Evolutionary conservation across 2,329 filamentous ascomycete genomes (phyloP), one percentile per base, ranked within the genome.

Genomic region (Ophiostoma ips): DNA sequence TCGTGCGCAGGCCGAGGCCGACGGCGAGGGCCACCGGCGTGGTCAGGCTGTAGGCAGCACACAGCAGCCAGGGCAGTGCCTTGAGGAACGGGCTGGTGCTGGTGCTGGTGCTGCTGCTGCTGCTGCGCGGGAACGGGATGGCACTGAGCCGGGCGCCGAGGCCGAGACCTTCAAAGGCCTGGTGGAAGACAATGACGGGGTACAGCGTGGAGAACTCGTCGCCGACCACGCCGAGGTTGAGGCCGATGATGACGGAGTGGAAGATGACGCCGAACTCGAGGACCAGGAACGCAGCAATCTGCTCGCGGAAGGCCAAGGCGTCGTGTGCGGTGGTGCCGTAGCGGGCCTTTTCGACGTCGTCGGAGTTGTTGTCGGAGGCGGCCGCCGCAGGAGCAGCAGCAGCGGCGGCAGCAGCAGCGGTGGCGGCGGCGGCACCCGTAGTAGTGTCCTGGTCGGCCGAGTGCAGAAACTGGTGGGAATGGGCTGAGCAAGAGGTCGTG

Each of bases 251-350:
- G 62, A 95, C 75, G 55, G 84, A 90, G 70, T 95, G 89, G 68
- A 96, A 95, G 62, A 96, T 81, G 61, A 96, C 85, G 53, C 90
- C 90, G 57, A 95, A 95, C 61, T 95, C 90, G 57, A 96, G 83
- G 60, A 95, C 89, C 68, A 94, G 87, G 59, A 95, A 69, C 0
- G 68, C 68, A 3, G 66, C 65, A 24, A 72, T 68, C 56, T 72
- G 69, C 51, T 68, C 55, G 4, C 52, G 57, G 56, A 70, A 69
- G 2, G 63, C 61, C 9, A 54, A 57, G 21, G 65, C 62, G 49
- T 62, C 55, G 11, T 51, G 41, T 24, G 55, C 37, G n/a, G 35
- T 36, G 12, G 28, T 15, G 30, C 52, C 12, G 52, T 55, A 41
- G 7, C 56, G 54, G 11, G 55, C 55, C 31, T 62, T 58, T 35